Conservation (phyloP, 2,329 filamentous ascomycete genomes). For the Hyphodiscus sp. region DNA sequence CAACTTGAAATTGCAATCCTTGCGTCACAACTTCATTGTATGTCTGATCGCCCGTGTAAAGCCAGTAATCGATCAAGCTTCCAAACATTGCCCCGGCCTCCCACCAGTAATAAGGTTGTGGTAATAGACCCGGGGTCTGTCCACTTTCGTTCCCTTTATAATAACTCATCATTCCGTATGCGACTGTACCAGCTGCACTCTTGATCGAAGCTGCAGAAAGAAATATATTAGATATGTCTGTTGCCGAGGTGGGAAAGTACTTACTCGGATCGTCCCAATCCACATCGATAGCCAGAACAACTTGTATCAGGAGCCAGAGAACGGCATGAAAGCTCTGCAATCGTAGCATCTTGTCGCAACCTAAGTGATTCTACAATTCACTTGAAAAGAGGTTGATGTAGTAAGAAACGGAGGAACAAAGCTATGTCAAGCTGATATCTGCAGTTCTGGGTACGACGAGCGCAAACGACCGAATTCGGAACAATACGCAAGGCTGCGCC, state of each 20-base stretch:
- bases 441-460: neutral
- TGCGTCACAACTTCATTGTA: conserved; percentile 51
- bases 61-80: conserved; percentile 73
- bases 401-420: neutral
- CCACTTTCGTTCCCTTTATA: conserved; percentile 42
- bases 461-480: neutral
- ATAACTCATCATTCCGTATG: conserved; percentile 43
- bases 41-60: conserved; percentile 63
- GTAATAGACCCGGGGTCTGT: conserved; percentile 41
- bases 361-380: neutral
- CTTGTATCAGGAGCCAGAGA: neutral
- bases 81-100: conserved; percentile 48
- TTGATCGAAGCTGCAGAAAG: conserved; percentile 25
- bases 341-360: neutral
- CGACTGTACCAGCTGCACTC: conserved; percentile 26
- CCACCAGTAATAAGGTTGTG: conserved; percentile 30
- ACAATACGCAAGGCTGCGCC: neutral
- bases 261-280: conserved; percentile 15
- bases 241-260: neutral
- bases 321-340: neutral
- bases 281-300: conserved; percentile 27
- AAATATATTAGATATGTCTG: neutral
- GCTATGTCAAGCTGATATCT: neutral
- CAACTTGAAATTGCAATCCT: conserved; percentile 67
- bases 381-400: neutral